Percentiles rank a stretch among this genome's conserved stretches.
Conservation (phyloP, 352 stramenopile genomes). For the Pythium sp. region DNA sequence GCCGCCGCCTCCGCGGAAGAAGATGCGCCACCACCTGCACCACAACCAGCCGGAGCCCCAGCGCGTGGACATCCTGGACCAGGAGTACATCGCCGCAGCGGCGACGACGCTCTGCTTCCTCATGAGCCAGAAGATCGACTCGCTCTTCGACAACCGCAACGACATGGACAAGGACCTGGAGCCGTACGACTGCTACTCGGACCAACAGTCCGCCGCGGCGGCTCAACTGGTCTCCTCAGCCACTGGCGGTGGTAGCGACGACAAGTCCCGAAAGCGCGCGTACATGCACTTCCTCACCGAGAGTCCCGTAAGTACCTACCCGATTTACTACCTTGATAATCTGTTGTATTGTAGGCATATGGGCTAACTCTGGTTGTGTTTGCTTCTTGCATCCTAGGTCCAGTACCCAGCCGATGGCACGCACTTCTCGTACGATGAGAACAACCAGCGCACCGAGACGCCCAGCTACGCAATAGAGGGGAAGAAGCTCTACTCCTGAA, state of each 20-base stretch:
- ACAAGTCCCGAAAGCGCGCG: constrained; percentile 55
- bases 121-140: constrained; percentile 85
- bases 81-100: constrained; percentile 77
- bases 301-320: constrained; percentile 29
- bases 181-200: constrained; percentile 75
- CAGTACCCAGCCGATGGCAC: constrained; percentile 24
- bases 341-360: not conserved
- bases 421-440: constrained; percentile 37
- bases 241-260: not conserved
- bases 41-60: constrained; percentile 7
- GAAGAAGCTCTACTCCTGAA: constrained; percentile 76
- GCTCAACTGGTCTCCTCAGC: not conserved
- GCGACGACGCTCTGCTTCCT: constrained; percentile 80
- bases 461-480: constrained; percentile 66
- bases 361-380: not conserved
- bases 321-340: not conserved
- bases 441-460: constrained; percentile 24
- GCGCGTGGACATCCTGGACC: constrained; percentile 52
- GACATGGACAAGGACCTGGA: constrained; percentile 51
- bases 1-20: constrained; percentile 40
- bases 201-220: constrained; percentile 14
- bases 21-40: constrained; percentile 42
- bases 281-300: constrained; percentile 83
- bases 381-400: constrained; percentile 6
- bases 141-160: constrained; percentile 59